Conservation (phyloP, 73 alveolate species). For the Tetrahymena malaccensis region DNA sequence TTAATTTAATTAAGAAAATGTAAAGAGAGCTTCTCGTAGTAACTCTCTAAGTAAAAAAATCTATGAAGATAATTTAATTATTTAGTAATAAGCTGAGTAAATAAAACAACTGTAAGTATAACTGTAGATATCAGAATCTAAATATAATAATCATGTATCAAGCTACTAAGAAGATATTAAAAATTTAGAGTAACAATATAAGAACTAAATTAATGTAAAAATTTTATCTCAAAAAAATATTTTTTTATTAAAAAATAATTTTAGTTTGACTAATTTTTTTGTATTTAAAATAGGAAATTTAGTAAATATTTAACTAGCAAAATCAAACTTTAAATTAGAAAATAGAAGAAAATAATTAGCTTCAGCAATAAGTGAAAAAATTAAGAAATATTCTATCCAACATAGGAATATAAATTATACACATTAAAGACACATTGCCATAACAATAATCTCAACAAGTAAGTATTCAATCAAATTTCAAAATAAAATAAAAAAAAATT, state of each 20-base stretch:
- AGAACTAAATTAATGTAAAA: background rate
- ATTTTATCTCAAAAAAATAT: background rate
- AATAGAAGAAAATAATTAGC: background rate
- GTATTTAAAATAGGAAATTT: background rate
- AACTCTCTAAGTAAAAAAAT: background rate
- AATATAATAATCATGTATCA: background rate
- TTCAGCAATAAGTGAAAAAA: background rate
- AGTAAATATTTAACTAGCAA: background rate
- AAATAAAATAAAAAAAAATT: no score
- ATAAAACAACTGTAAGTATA: background rate
- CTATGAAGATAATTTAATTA: background rate
- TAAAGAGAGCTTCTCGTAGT: background rate
- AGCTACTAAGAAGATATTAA: background rate
- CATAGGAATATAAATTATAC: background rate
- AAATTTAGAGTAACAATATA: background rate
- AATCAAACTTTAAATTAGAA: background rate
- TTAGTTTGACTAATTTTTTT: background rate
- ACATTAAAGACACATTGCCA: background rate
- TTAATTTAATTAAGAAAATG: background rate
- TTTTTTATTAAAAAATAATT: background rate
- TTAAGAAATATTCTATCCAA: background rate
- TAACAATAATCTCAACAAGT: background rate
- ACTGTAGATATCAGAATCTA: background rate
- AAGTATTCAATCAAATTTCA: background rate
- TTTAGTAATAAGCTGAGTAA: background rate